phyloP scores from a whole-genome alignment of 441 rosid species.

The Populus hybrid region DNA sequence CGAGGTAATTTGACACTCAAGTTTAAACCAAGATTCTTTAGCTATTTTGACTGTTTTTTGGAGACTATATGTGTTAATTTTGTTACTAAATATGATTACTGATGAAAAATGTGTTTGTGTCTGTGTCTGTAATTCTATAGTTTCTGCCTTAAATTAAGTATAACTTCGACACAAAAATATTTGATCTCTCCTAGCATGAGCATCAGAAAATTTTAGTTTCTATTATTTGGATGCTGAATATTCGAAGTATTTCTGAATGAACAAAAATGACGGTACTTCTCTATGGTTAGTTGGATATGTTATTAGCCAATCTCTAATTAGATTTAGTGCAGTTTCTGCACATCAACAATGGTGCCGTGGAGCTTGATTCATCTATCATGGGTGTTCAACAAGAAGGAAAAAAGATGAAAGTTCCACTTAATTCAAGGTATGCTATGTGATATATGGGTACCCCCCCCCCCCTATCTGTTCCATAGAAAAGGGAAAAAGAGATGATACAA shows the following conservation, averaged over 20 bases:
- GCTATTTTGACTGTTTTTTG: neutral
- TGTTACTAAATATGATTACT: neutral
- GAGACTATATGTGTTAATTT: neutral
- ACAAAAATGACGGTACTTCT: neutral
- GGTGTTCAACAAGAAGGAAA: constrained; percentile 82
- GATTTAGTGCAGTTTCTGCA: constrained; percentile 52
- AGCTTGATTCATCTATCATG: constrained; percentile 88
- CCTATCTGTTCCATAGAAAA: neutral
- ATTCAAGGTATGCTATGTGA: constrained; percentile 59
- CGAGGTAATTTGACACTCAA: constrained; percentile 53
- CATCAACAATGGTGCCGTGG: constrained; percentile 80
- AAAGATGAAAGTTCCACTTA: constrained; percentile 89
- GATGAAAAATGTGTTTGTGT: too few relatives aligned
- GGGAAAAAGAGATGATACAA: neutral
- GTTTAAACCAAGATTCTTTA: neutral
- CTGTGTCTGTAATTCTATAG: neutral
- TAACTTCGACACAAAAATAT: neutral
- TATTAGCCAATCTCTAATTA: constrained; percentile 32
- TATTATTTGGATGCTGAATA: too few relatives aligned
- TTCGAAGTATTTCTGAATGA: neutral
- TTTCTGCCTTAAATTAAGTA: neutral
- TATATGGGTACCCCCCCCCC: neutral
- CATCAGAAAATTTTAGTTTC: neutral
- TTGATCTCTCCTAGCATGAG: neutral
- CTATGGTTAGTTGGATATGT: constrained; percentile 14